Conservation (phyloP, 2,329 filamentous ascomycete genomes). For the Phialophora expanda region DNA sequence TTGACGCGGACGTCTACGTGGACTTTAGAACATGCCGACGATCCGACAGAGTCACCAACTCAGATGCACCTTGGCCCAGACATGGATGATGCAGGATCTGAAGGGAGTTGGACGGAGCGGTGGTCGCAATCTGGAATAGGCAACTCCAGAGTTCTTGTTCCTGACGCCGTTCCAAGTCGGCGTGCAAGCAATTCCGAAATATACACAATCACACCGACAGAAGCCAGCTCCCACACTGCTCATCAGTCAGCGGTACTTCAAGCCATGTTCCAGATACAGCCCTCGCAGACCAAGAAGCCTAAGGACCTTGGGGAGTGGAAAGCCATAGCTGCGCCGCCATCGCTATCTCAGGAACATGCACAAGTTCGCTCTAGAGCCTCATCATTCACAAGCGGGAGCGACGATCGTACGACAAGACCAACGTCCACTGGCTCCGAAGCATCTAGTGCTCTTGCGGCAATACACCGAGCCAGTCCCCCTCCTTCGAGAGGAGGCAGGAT, state of each 20-base stretch:
- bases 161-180: slow-evolving; percentile 8
- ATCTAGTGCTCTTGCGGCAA: slow-evolving; percentile 46
- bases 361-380: slow-evolving; percentile 42
- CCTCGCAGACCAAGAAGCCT: slow-evolving; percentile 16
- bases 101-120: slow-evolving; percentile 30
- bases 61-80: slow-evolving; percentile 32
- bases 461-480: slow-evolving; percentile 47
- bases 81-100: slow-evolving; percentile 27
- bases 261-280: slow-evolving; percentile 36
- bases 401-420: slow-evolving; percentile 34
- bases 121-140: slow-evolving; percentile 26
- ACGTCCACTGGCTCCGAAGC: slow-evolving; percentile 45
- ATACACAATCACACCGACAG: slow-evolving; percentile 39
- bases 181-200: slow-evolving; percentile 28
- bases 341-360: slow-evolving; percentile 38
- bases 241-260: slow-evolving; percentile 29
- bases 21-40: slow-evolving; percentile 34
- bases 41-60: slow-evolving; percentile 34
- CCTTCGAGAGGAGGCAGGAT: slow-evolving; percentile 40
- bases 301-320: slow-evolving; percentile 41
- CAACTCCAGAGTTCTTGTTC: slow-evolving; percentile 19
- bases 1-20: slow-evolving; percentile 38
- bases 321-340: slow-evolving; percentile 38
- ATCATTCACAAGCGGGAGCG: slow-evolving; percentile 25
- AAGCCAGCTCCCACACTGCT: slow-evolving; percentile 7